A percentile compares a stretch with the other conserved stretches of the same genome.
These are phyloP conservation scores for Saccharum hybrid DNA, from an alignment of 202 grass and related monocot species.

Conservation along the genomic window DNA sequence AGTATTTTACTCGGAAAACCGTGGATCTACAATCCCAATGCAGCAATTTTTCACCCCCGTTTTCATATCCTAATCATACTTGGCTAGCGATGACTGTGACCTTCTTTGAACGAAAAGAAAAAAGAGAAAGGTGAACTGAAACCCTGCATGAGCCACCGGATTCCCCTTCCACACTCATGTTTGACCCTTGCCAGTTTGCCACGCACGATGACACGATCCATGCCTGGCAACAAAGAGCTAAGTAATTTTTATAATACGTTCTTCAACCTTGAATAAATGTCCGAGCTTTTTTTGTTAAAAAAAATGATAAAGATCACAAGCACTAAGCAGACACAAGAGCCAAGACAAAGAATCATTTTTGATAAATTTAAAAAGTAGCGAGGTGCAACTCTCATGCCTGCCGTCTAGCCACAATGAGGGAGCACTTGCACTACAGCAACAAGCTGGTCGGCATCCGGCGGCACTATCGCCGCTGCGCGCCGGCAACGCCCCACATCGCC, in stretches of 20 bases:
- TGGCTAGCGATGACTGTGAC: not conserved
- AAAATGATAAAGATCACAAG: not conserved
- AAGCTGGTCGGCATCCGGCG: constrained; percentile 30
- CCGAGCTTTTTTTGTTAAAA: not conserved
- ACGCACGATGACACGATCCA: constrained; percentile 2
- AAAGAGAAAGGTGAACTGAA: not conserved
- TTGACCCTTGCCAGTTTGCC: constrained; percentile 35
- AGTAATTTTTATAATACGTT: too few species aligned
- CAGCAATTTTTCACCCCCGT: not conserved
- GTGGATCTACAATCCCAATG: constrained; percentile 15
- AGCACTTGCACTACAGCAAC: not conserved
- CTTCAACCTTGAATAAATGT: too few species aligned
- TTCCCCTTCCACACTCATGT: not conserved
- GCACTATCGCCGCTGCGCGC: constrained; percentile 9
- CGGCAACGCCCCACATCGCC: constrained; percentile 13
- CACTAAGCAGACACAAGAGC: not conserved
- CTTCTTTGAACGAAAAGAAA: not conserved
- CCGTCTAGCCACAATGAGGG: constrained; percentile 24
- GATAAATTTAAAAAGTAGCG: not conserved
- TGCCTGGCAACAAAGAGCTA: not conserved
- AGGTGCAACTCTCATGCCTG: not conserved
- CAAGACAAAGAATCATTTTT: not conserved
- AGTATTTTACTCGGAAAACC: not conserved
- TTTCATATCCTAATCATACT: not conserved
- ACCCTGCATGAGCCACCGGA: not conserved